Base-by-base conservation (phyloP, 1,284 basidiomycete species). In the Cryptococcus sp. region DNA sequence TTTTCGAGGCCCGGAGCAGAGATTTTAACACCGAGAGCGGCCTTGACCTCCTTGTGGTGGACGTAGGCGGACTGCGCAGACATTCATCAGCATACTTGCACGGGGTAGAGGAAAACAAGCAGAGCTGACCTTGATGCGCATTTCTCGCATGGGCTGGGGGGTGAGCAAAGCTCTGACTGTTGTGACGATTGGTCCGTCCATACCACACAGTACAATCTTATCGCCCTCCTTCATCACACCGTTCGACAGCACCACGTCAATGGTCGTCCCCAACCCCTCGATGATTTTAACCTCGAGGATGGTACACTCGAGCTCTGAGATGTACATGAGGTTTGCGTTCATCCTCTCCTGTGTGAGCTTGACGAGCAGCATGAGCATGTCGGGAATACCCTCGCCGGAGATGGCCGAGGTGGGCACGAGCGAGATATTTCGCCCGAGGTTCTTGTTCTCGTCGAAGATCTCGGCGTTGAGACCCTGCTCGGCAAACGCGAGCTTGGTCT, bases 231-330 rank as follows among this genome's bases (percentile, higher is more conserved):
- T 84, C 70, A 98, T 79, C 62, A 93, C 87, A 76, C 96, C 96
- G 76, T 99, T 99, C 37, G 91, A 94, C 55, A 98, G 82, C 16
- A 98, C 87, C 36, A 98, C 93, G 80, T 98, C 96, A 69, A 98
- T 94, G 1, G 96, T 98, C 40, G 95, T 98, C 47, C 96, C 96
- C 51, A 98, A 82, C 74, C 96, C 96, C 78, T 99, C 96, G 68
- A 98, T 87, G 62, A 98, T 91, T 83, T 99, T 99, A 76, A 98
- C 96, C 78, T 98, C 96, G 55, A 99, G 84, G 21, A 99, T 93
- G n/a, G 96, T 99, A 77, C 94, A 98, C 79, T 98, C 94, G 54
- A 98, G 82, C 77, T 98, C 94, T 33, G 93, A 92, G 56, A 98
- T 84, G 79, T 98, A 99, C 96, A 98, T 99, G 64, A 99, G 82